Evolutionary conservation across 1,139 yeast species (phyloP), one percentile per base, ranked within the genome.

Genomic region (Taphrina deformans): DNA sequence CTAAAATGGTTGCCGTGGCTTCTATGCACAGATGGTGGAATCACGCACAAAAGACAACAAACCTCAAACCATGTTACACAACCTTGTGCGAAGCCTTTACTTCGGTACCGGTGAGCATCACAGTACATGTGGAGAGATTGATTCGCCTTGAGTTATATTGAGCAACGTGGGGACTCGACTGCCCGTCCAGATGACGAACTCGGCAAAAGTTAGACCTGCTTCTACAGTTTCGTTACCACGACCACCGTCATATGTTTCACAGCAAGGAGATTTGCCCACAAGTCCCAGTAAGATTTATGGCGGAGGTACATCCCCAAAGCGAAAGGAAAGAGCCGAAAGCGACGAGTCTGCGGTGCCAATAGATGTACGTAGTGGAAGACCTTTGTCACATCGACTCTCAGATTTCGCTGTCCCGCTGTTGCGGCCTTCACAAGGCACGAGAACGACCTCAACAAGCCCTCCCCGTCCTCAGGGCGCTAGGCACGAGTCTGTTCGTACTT

Each of bases 11-110:
- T 44, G 48, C 48, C 27, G 48, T 44, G 48, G 41, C 41, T 38
- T 38, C 16, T 14, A 31, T 31, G 5, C 41, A 38, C 41, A 38
- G 16, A 38, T 12, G 16, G 41, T 12, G 41, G 41, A 38, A 10
- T 44, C 48, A 44, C 27, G 48, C 48, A 44, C 48, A 44, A 44
- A 44, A 44, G 48, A 44, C 48, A 44, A 44, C 48, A 44, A 44
- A 21, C 48, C 1, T 23, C 18, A 18, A 38, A 12, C n/a, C 41
- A n/a, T 38, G 41, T 38, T 38, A 38, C 41, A 38, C 41, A 38
- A 38, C 16, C 18, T 38, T n/a, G n/a, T n/a, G n/a, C n/a, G n/a
- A n/a, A n/a, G n/a, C n/a, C n/a, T n/a, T n/a, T n/a, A n/a, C n/a
- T n/a, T n/a, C n/a, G n/a, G n/a, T n/a, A n/a, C n/a, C n/a, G n/a